phyloP scores from a whole-genome alignment of 2,329 filamentous ascomycete genomes.

The Penicillium rolfsii region DNA sequence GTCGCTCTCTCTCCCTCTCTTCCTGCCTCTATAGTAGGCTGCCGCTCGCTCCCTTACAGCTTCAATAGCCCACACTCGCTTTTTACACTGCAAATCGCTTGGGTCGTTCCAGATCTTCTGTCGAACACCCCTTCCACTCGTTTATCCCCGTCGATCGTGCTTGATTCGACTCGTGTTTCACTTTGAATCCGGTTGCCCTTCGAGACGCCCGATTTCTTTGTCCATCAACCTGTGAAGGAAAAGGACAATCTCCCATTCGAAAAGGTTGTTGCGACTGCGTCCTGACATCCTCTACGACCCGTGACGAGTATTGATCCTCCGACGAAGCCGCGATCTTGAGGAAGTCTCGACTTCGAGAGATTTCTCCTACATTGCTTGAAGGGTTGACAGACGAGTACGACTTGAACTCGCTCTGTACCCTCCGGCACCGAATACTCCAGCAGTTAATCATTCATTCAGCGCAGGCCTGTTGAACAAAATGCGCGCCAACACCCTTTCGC shows the following conservation, averaged over 20 bases:
- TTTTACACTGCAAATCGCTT: constrained; percentile 10
- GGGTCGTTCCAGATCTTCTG: constrained; percentile 24
- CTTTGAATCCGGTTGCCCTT: constrained; percentile 25
- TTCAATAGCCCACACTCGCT: constrained; percentile 26
- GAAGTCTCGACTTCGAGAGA: background rate
- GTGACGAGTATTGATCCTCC: background rate
- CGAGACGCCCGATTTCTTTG: constrained; percentile 21
- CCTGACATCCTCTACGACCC: constrained; percentile 11
- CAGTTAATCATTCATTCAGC: constrained; percentile 8
- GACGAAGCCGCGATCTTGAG: constrained; percentile 4
- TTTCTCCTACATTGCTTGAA: constrained; percentile 5
- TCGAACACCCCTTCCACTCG: constrained; percentile 25
- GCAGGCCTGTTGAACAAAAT: constrained; percentile 30
- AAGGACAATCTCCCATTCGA: background rate
- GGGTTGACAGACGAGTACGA: constrained; percentile 25
- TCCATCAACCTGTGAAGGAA: constrained; percentile 6
- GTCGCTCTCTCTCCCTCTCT: constrained; percentile 14
- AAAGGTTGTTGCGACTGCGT: constrained; percentile 21
- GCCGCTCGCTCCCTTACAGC: constrained; percentile 25
- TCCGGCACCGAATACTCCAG: constrained; percentile 11
- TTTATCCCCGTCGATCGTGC: constrained; percentile 19
- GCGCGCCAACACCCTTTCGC: constrained; percentile 34
- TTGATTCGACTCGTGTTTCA: constrained; percentile 25
- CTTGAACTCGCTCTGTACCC: constrained; percentile 25
- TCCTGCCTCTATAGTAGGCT: constrained; percentile 18